phyloP scores from a whole-genome alignment of 176 grass and related monocot species.

The Stipa capillata region DNA sequence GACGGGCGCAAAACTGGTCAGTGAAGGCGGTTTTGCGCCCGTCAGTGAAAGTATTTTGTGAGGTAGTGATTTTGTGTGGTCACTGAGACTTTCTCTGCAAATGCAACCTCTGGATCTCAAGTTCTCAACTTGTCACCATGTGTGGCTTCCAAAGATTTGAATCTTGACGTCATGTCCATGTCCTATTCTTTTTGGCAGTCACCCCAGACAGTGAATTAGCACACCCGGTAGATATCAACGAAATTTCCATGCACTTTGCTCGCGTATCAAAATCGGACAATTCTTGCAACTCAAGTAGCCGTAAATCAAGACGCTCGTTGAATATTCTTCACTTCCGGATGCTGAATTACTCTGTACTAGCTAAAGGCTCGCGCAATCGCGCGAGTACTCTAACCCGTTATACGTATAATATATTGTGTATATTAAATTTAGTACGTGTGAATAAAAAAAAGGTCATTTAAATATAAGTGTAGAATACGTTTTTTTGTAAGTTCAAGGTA shows the following conservation, averaged over 20 bases:
- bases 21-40: no score
- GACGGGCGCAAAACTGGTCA: no score
- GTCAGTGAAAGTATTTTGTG: no score
- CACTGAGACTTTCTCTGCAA: background rate
- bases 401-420: no score
- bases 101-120: no score
- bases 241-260: slow-evolving; percentile 22
- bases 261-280: background rate
- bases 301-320: background rate
- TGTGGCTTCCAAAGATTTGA: background rate
- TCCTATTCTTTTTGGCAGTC: background rate
- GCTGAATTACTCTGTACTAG: background rate
- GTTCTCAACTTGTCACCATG: background rate
- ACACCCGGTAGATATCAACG: slow-evolving; percentile 7
- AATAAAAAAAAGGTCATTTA: no score
- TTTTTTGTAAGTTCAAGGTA: no score
- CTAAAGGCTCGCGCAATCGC: no score
- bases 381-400: no score
- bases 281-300: background rate
- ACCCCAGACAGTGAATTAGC: slow-evolving; percentile 4
- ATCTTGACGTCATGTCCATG: background rate
- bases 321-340: background rate
- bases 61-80: slow-evolving; percentile 10
- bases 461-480: no score
- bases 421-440: no score